A percentile compares a stretch with the other conserved stretches of the same genome.
These are phyloP conservation scores for Plasmodium vivax DNA, from an alignment of 169 alveolate genomes.

Conservation along the genomic window DNA sequence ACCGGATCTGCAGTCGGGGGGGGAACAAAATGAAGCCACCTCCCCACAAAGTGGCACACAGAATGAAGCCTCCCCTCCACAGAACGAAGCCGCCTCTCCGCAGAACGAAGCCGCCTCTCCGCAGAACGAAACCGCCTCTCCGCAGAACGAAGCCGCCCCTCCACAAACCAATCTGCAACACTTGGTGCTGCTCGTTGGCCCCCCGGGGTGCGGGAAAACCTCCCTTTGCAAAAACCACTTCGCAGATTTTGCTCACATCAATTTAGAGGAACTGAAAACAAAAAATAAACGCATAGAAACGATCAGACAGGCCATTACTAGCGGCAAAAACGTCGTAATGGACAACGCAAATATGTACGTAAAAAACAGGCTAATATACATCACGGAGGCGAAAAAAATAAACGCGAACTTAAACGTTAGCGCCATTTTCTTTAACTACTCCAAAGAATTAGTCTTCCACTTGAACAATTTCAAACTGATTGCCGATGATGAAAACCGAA, in stretches of 20 bases:
- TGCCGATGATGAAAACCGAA: constrained; percentile 17
- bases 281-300: constrained; percentile 21
- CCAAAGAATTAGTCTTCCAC: constrained; percentile 48
- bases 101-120: not conserved
- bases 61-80: not conserved
- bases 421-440: constrained; percentile 44
- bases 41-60: not conserved
- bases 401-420: constrained; percentile 15
- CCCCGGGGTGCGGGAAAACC: constrained; percentile 71
- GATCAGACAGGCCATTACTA: constrained; percentile 4
- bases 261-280: constrained; percentile 19
- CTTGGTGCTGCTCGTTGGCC: constrained; percentile 40
- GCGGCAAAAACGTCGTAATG: constrained; percentile 56
- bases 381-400: constrained; percentile 41
- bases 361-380: constrained; percentile 38
- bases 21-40: not conserved
- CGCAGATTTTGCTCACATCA: constrained; percentile 5
- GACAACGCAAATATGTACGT: constrained; percentile 18
- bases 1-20: not conserved
- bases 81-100: not conserved
- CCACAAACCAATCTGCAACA: not conserved
- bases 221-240: constrained; percentile 24
- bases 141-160: not conserved
- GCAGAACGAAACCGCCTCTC: not conserved
- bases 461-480: constrained; percentile 53